These are phyloP conservation scores for Trichoderma lentiforme DNA, from an alignment of 2,329 filamentous ascomycete species.

Conservation along the genomic window DNA sequence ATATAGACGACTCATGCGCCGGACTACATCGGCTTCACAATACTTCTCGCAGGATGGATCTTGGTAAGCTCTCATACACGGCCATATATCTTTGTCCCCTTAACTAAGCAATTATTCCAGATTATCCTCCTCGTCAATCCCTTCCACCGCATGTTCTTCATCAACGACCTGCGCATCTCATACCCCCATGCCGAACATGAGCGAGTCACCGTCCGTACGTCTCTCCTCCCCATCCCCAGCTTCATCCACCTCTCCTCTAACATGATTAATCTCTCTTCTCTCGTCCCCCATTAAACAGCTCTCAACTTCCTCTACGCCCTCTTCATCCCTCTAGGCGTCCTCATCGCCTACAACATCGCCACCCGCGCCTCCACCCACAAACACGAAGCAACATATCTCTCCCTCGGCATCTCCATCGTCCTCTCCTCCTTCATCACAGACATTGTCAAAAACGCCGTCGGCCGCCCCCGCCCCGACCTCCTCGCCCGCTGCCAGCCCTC, in stretches of 20 bases:
- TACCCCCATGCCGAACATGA: conserved; percentile 84
- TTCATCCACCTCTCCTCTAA: background rate
- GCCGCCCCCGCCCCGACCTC: conserved; percentile 63
- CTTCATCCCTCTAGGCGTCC: conserved; percentile 63
- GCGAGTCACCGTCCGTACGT: conserved; percentile 72
- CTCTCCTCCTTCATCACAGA: conserved; percentile 84
- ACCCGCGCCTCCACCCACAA: conserved; percentile 68
- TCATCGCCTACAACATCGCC: conserved; percentile 63
- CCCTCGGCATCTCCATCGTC: conserved; percentile 72
- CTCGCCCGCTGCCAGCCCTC: conserved; percentile 75
- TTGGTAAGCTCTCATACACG: conserved; percentile 42
- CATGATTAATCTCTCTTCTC: background rate
- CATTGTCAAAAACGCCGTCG: conserved; percentile 83
- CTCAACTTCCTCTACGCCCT: conserved; percentile 80
- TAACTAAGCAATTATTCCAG: conserved; percentile 20
- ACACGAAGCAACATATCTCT: conserved; percentile 79
- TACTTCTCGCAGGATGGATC: conserved; percentile 67
- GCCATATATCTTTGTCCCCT: background rate
- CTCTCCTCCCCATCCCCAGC: background rate
- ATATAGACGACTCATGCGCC: conserved; percentile 74
- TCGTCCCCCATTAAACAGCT: conserved; percentile 33
- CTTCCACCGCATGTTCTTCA: conserved; percentile 91
- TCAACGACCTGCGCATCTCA: conserved; percentile 79
- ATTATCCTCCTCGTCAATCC: conserved; percentile 57
- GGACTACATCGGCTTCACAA: conserved; percentile 76